A percentile compares a stretch with the other conserved stretches of the same genome.
These are phyloP conservation scores for Lagenidium sp. DNA, from an alignment of 352 stramenopile species.

Conservation along the genomic window DNA sequence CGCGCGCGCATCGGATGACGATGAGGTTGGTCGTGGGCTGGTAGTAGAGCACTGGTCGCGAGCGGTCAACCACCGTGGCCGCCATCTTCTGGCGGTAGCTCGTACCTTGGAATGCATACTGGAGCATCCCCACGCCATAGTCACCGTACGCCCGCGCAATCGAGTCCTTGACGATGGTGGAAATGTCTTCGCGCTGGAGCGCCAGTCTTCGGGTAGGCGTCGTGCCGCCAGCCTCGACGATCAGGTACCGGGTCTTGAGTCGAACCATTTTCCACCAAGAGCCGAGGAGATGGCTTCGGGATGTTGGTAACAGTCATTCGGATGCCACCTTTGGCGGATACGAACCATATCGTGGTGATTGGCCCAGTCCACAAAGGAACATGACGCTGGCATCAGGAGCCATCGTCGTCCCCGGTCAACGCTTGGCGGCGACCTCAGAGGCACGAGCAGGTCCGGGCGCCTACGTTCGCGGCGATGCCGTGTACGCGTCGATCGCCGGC, in stretches of 20 bases:
- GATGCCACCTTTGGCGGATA: too few relatives aligned
- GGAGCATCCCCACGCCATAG: slow-evolving; percentile 46
- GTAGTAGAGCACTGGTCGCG: slow-evolving; percentile 46
- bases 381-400: slow-evolving; percentile 15
- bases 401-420: slow-evolving; percentile 52
- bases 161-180: slow-evolving; percentile 43
- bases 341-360: slow-evolving; percentile 1
- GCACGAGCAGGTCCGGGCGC: slow-evolving; percentile 33
- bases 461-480: slow-evolving; percentile 46
- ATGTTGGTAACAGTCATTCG: too few relatives aligned
- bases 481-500: slow-evolving; percentile 67
- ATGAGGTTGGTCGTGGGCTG: slow-evolving; percentile 39
- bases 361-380: slow-evolving; percentile 2
- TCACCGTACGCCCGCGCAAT: slow-evolving; percentile 63
- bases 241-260: slow-evolving; percentile 68
- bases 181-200: slow-evolving; percentile 54
- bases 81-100: too few relatives aligned
- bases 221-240: slow-evolving; percentile 35
- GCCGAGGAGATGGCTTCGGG: too few relatives aligned
- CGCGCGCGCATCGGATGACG: slow-evolving; percentile 52
- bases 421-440: slow-evolving; percentile 24
- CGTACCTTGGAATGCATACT: slow-evolving; percentile 76
- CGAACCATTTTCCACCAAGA: slow-evolving; percentile 70
- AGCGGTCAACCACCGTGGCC: too few relatives aligned
- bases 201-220: slow-evolving; percentile 28